These are phyloP conservation scores for Cryphonectria carpinicola DNA, from an alignment of 2,329 filamentous ascomycete species.

Conservation along the genomic window DNA sequence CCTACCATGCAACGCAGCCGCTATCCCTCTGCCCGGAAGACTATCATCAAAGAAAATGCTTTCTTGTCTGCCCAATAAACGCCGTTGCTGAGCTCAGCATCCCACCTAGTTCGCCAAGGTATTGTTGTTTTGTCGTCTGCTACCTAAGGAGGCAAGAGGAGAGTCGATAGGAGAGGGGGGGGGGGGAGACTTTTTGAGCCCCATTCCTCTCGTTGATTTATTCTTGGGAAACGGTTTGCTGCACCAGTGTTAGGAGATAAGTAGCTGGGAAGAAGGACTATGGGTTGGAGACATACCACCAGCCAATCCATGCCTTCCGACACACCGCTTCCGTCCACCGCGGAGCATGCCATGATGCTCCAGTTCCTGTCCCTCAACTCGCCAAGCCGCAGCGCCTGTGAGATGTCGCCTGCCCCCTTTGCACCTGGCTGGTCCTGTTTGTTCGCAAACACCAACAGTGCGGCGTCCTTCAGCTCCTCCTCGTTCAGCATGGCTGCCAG, in stretches of 20 bases:
- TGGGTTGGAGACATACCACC: constrained; percentile 63
- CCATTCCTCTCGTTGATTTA: constrained; percentile 31
- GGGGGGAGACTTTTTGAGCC: neutral
- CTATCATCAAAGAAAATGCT: constrained; percentile 14
- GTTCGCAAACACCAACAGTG: constrained; percentile 94
- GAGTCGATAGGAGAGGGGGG: neutral
- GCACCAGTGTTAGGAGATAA: constrained; percentile 26
- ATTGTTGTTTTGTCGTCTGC: constrained; percentile 5
- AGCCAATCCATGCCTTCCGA: constrained; percentile 99
- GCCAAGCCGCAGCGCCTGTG: constrained; percentile 85
- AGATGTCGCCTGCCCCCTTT: constrained; percentile 95
- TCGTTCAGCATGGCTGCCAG: constrained; percentile 94
- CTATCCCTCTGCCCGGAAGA: neutral
- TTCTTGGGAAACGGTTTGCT: constrained; percentile 49
- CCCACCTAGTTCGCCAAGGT: constrained; percentile 17
- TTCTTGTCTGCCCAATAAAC: constrained; percentile 27
- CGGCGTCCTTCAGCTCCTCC: constrained; percentile 91
- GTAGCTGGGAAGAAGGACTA: neutral
- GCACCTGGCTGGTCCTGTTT: constrained; percentile 98
- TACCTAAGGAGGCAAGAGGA: constrained; percentile 13
- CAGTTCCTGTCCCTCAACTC: constrained; percentile 96
- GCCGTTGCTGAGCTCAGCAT: constrained; percentile 27
- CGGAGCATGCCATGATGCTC: constrained; percentile 98
- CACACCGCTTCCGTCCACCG: constrained; percentile 92
- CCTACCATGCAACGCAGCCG: constrained; percentile 24